These are phyloP conservation scores for Neofusicoccum sp. DNA, from an alignment of 2,329 filamentous ascomycete genomes.

Conservation along the genomic window DNA sequence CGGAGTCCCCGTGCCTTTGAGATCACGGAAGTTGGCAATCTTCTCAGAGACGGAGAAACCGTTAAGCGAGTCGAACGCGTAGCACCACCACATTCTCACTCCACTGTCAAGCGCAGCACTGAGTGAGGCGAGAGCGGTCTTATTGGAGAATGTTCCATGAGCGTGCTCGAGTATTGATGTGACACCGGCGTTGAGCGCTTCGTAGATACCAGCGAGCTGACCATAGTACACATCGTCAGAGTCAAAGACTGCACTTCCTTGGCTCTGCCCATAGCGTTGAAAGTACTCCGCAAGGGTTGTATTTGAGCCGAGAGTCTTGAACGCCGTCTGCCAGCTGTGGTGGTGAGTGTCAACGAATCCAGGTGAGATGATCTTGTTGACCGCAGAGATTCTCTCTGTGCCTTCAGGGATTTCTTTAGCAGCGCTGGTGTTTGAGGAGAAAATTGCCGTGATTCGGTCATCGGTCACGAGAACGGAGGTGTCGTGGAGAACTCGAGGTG, in stretches of 20 bases:
- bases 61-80: slow-evolving; percentile 34
- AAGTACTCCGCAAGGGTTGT: slow-evolving; percentile 36
- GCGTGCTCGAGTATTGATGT: slow-evolving; percentile 57
- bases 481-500: slow-evolving; percentile 43
- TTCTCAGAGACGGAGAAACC: slow-evolving; percentile 15
- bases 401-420: slow-evolving; percentile 30
- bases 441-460: slow-evolving; percentile 43
- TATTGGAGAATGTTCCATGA: slow-evolving; percentile 50
- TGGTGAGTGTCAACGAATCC: slow-evolving; percentile 62
- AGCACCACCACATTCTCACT: slow-evolving; percentile 50
- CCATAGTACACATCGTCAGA: slow-evolving; percentile 31
- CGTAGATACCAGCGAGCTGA: slow-evolving; percentile 46
- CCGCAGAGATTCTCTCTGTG: slow-evolving; percentile 49
- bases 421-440: slow-evolving; percentile 23
- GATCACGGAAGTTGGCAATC: slow-evolving; percentile 9
- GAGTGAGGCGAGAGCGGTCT: slow-evolving; percentile 48
- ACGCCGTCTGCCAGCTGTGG: slow-evolving; percentile 54
- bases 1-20: background rate
- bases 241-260: slow-evolving; percentile 19
- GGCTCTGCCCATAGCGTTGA: slow-evolving; percentile 17
- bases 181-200: slow-evolving; percentile 55
- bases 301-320: slow-evolving; percentile 57
- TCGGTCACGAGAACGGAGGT: slow-evolving; percentile 45
- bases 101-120: slow-evolving; percentile 53
- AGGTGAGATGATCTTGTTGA: slow-evolving; percentile 54